Evolutionary conservation across 2,329 filamentous ascomycete species (phyloP), one percentile per base, ranked within the genome.

Genomic region (Nannizziopsis arthrosporioides): DNA sequence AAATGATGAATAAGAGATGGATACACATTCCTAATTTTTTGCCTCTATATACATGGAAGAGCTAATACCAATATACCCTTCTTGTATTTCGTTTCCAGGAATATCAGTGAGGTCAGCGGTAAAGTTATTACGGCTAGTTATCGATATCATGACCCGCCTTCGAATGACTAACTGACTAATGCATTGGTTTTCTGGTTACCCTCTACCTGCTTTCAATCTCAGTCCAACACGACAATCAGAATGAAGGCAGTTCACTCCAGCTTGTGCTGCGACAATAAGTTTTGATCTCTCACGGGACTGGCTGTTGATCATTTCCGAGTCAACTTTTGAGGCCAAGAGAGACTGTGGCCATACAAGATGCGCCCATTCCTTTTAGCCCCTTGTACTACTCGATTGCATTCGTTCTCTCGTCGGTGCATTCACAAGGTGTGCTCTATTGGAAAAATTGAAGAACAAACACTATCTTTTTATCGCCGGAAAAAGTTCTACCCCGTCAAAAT

Each of bases 401-500:
- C 22, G 7, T 27, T 7, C 7, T 27, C 22, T 4, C 22, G 22
- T 7, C 22, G 22, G 7, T 27, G 22, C 4, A 4, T 7, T 27
- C 22, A 27, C 7, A 27, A 27, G 3, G 7, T 27, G 22, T 4
- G 7, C 22, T 27, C 22, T 27, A 3, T 27, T 27, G 12, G 41
- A 35, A 34, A 35, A 36, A 44, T 48, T 32, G 49, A 51, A 48
- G 49, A 51, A 18, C 49, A 48, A 15, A 36, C 10, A 22, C 32
- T 58, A 2, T 44, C 53, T 11, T 43, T 38, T n/a, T 59, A 59
- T 40, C 48, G 52, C 6, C 32, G 53, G 17, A 54, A 54, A 36
- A 51, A 47, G 3, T 62, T 55, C 43, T 60, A 59, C 38, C 56
- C 53, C 6, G 53, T 56, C 22, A 51, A 44, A 32, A 57, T 55